Conservation (phyloP, 2,329 filamentous ascomycete species). For the Cryphonectria carpinicola region DNA sequence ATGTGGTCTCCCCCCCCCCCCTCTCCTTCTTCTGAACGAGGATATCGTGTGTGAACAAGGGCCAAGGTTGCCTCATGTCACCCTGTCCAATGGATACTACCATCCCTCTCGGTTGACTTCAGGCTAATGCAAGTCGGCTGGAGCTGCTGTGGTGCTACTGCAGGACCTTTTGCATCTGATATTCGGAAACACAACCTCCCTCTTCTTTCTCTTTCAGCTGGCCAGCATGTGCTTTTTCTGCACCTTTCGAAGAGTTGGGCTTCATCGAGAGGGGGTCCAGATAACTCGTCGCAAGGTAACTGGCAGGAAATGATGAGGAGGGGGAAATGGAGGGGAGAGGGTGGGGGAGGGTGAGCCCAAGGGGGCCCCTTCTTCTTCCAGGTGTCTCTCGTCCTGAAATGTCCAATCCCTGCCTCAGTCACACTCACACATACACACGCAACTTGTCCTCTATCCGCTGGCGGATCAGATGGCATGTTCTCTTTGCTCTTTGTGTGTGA, state of each 20-base stretch:
- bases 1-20: background rate
- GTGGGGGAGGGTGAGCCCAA: background rate
- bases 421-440: background rate
- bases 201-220: background rate
- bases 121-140: slow-evolving; percentile 8
- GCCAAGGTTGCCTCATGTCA: background rate
- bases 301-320: slow-evolving; percentile 16
- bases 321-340: background rate
- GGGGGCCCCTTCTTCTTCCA: background rate
- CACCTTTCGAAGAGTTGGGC: slow-evolving; percentile 15
- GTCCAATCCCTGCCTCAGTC: slow-evolving; percentile 9
- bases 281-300: slow-evolving; percentile 30
- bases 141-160: background rate
- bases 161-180: background rate
- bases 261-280: slow-evolving; percentile 13
- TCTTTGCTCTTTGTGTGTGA: background rate
- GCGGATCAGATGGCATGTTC: background rate
- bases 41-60: slow-evolving; percentile 1
- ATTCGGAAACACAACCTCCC: background rate
- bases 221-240: slow-evolving; percentile 1
- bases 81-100: background rate
- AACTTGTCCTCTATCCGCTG: background rate
- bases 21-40: background rate
- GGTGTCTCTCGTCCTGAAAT: slow-evolving; percentile 7
- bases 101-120: background rate